These are phyloP conservation scores for Cephalotrichum gorgonifer DNA, from an alignment of 2,329 filamentous ascomycete genomes.

Conservation along the genomic window DNA sequence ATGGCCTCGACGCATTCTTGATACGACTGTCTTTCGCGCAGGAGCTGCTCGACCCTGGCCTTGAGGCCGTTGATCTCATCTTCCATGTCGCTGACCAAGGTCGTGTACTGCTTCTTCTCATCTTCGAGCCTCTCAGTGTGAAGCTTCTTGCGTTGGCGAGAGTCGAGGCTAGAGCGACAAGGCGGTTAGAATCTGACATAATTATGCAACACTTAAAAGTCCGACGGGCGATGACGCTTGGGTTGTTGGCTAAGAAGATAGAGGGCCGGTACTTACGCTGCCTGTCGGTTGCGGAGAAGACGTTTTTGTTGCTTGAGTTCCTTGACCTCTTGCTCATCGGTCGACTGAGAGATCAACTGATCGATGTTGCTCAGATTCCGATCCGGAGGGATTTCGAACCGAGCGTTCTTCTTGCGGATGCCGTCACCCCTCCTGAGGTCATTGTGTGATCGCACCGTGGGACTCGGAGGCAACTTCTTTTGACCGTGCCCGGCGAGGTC, in stretches of 20 bases:
- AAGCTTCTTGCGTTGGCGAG: conserved; percentile 93
- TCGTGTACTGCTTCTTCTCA: conserved; percentile 87
- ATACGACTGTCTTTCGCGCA: conserved; percentile 63
- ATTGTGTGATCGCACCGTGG: conserved; percentile 59
- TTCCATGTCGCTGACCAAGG: conserved; percentile 67
- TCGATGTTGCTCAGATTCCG: conserved; percentile 93
- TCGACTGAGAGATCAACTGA: conserved; percentile 76
- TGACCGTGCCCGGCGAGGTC: conserved; percentile 45
- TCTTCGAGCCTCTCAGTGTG: conserved; percentile 94
- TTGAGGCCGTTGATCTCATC: conserved; percentile 63
- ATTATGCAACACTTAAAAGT: no score
- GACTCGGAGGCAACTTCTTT: conserved; percentile 57
- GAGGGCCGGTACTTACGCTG: conserved; percentile 62
- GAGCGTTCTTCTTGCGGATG: conserved; percentile 97
- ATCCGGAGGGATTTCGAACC: conserved; percentile 93
- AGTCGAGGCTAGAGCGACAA: conserved; percentile 61
- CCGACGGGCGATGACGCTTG: no score
- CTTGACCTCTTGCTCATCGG: conserved; percentile 88
- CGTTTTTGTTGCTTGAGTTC: conserved; percentile 98
- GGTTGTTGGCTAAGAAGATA: conserved; percentile 15
- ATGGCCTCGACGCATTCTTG: conserved; percentile 66
- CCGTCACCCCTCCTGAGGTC: conserved; percentile 72
- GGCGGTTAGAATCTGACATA: not conserved
- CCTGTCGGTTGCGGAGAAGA: conserved; percentile 86
- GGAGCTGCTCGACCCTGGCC: conserved; percentile 58